Evolutionary conservation across 495 filamentous ascomycete species (phyloP).

Genomic region (Mycothermus thermophilus): DNA sequence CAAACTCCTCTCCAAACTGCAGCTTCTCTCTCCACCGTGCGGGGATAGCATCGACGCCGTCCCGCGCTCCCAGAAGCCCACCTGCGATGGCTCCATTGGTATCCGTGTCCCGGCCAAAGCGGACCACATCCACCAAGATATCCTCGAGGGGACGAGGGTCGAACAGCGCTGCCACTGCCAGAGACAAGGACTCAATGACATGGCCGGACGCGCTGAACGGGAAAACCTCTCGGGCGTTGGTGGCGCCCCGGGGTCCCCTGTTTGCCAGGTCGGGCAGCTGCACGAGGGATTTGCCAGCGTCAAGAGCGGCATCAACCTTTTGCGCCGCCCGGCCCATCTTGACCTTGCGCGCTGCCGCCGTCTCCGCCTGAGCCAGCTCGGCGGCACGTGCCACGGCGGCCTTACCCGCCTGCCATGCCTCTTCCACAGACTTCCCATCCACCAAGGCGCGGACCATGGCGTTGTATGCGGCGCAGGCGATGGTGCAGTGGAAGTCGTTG

Average conservation of each 20-base stretch:
- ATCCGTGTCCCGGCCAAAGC: conserved; percentile 19
- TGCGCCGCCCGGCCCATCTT: conserved; percentile 3
- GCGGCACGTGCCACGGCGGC: not conserved
- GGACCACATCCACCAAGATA: conserved; percentile 19
- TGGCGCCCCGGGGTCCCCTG: conserved; percentile 11
- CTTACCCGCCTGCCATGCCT: conserved; percentile 11
- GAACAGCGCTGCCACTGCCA: conserved; percentile 18
- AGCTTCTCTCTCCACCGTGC: conserved; percentile 15
- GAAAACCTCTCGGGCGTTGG: conserved; percentile 7
- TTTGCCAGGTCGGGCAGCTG: conserved; percentile 13
- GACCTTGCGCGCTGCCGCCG: not conserved
- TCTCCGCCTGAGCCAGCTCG: not conserved
- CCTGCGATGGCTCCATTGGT: conserved; percentile 23
- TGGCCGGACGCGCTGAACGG: conserved; percentile 12
- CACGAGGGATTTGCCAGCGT: conserved; percentile 6
- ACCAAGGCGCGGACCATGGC: conserved; percentile 12
- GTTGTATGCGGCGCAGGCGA: conserved; percentile 15
- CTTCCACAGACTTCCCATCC: conserved; percentile 5
- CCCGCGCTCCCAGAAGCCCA: conserved; percentile 19
- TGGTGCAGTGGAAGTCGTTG: conserved; percentile 10
- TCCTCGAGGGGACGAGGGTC: conserved; percentile 19
- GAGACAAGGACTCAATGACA: conserved; percentile 17
- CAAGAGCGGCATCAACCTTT: conserved; percentile 7
- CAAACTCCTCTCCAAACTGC: conserved; percentile 21
- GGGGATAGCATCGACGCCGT: conserved; percentile 17